phyloP scores from a whole-genome alignment of 768 basidiomycete species.

The Calocybe gangraenosa region DNA sequence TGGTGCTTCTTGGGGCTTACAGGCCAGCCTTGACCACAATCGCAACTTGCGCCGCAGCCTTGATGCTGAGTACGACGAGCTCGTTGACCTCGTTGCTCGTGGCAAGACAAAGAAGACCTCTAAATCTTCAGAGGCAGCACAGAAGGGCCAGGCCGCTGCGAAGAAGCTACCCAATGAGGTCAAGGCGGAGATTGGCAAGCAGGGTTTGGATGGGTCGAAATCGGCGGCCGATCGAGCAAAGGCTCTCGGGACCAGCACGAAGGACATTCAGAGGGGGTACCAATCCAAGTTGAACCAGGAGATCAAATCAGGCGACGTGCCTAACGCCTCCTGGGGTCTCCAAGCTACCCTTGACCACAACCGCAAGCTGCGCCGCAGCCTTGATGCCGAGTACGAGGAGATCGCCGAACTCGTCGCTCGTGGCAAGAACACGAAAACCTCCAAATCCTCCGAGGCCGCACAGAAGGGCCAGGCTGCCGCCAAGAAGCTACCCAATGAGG shows the following conservation, averaged over 20 bases:
- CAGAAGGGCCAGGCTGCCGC: background rate
- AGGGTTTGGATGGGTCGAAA: constrained; percentile 3
- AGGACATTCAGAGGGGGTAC: constrained; percentile 2
- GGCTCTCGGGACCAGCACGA: background rate
- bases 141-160: background rate
- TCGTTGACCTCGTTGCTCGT: constrained; percentile 1
- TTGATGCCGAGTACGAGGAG: constrained; percentile 1
- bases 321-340: constrained; percentile 1
- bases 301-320: background rate
- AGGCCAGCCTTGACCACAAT: background rate
- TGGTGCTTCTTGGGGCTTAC: background rate
- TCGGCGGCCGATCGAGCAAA: background rate
- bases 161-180: constrained; percentile 1
- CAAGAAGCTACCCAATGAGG: background rate
- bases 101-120: background rate
- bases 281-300: background rate
- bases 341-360: constrained; percentile 1
- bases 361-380: background rate
- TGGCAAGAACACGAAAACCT: background rate
- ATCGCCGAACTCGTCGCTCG: background rate
- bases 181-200: constrained; percentile 2
- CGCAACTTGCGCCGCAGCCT: background rate
- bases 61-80: background rate
- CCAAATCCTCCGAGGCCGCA: background rate
- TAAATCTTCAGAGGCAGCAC: background rate